Percentiles rank a stretch among this genome's conserved stretches.
Evolutionary conservation across 768 basidiomycete genomes (phyloP).

Genomic region (Tulasnella calospora): DNA sequence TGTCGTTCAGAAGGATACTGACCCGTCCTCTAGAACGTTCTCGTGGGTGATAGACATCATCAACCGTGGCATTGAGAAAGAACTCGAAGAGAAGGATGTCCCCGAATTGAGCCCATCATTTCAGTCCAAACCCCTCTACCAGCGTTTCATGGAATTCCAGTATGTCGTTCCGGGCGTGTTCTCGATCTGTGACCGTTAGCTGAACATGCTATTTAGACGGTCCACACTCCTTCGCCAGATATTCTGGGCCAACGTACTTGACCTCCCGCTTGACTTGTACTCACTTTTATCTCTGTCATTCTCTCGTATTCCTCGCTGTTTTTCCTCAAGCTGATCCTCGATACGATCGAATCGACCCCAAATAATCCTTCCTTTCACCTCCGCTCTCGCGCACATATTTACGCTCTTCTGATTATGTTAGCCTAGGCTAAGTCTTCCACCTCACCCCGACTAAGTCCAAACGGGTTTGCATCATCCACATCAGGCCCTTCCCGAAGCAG

Average conservation of each 20-base stretch:
- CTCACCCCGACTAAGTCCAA: slow-evolving; percentile 23
- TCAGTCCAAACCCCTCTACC: slow-evolving; percentile 61
- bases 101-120: slow-evolving; percentile 65
- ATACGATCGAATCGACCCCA: slow-evolving; percentile 26
- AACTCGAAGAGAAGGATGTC: slow-evolving; percentile 65
- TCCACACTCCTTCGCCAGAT: slow-evolving; percentile 21
- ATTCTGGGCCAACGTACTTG: slow-evolving; percentile 44
- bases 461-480: background rate
- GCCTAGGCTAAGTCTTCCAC: too few species aligned
- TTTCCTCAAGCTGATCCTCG: slow-evolving; percentile 63
- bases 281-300: slow-evolving; percentile 63
- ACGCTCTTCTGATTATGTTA: slow-evolving; percentile 73
- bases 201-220: background rate
- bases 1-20: background rate
- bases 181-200: background rate
- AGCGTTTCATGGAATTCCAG: slow-evolving; percentile 41
- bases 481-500: background rate
- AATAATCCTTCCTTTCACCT: slow-evolving; percentile 36
- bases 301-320: slow-evolving; percentile 47
- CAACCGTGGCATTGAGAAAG: slow-evolving; percentile 45
- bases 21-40: background rate
- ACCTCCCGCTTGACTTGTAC: slow-evolving; percentile 55
- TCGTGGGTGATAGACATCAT: slow-evolving; percentile 11
- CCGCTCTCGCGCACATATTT: slow-evolving; percentile 63
- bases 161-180: background rate